Base-by-base conservation (phyloP, 139 green algal species). In the Pleodorina starrii region DNA sequence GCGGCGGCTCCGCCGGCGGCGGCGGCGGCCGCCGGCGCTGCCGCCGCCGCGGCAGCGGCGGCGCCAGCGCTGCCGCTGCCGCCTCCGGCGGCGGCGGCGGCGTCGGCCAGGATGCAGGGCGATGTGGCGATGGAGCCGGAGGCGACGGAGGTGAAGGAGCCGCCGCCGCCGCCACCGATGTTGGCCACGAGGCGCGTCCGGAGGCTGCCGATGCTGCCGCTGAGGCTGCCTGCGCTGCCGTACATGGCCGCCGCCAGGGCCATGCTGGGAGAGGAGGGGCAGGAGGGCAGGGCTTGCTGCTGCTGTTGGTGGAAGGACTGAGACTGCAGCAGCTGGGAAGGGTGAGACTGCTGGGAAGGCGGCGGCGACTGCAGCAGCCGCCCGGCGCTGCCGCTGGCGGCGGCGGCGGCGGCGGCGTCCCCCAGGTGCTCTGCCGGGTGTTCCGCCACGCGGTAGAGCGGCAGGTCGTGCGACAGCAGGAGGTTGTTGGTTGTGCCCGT, bases 391-490 rank as follows among this genome's bases (percentile, higher is more conserved):
- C 43, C 46, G 74, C 42, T 59, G 12, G 29, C 63, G 12, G n/a
- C 29, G 63, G 63, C 29, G 19, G 35, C 69, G 9, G 44, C 74
- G 25, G 74, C 7, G 17, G 78, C 1, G 40, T 50, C 79, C 0
- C 5, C 78, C 50, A 73, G 57, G 23, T 59, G 25, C 57, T 86
- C 79, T 11, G 57, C 16, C 14, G 79, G 79, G 42, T 86, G 79
- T n/a, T 86, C 79, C 0, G 79, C 79, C 38, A 86, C 79, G 1
- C 79, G 27, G 40, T 86, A 86, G 17, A 86, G 79, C 79, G 40
- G 54, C 79, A 36, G 54, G 57, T 59, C 78, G 25, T 51, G 57
- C 42, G 57, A 76, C 36, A 73, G 12, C 76, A 84, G 12, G 5
- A 44, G 32, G 27, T 69, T 44, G 36, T 43, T n/a, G 44, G 29